Base-by-base conservation (phyloP, 192 early-diverging fungal species). In the Rhizoclosmatium globosum region DNA sequence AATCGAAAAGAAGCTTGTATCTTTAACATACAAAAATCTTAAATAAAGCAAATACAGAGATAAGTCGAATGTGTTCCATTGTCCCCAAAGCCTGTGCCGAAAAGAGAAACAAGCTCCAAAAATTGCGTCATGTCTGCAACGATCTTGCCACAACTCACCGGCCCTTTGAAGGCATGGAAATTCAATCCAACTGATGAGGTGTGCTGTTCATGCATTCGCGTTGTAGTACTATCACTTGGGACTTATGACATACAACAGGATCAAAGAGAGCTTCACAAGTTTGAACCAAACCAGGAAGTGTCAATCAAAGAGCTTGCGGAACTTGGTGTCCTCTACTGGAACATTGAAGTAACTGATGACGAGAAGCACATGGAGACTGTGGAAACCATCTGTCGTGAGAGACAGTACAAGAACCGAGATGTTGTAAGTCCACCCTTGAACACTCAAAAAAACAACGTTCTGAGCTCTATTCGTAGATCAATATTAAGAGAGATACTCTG, bases 341-440 rank as follows among this genome's bases (percentile, higher is more conserved):
- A 47, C 44, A 85, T 96, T 38, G 81, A 87, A 11, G 84, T 81
- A 38, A 78, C 83, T 7, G 50, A 53, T 53, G 84, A 81, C 15
- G 69, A 3, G 1, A 71, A 23, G 48, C 75, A 83, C 75, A 46
- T 90, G 64, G 87, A 90, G n/a, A 79, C 91, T 61, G 82, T 98
- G 57, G 86, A 98, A 42, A 73, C 77, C 2, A 87, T 99, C 47
- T 91, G 91, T 79, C 61, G 69, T 41, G 93, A 95, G 77, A 86
- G 97, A 64, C 77, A 83, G 21, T 99, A 99, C 89, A 95, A 95
- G 88, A 97, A 97, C 91, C 86, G 94, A 41, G 97, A 99, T 82
- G 84, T 91, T 79, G 94, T 93, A 82, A 71, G 77, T 19, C 21
- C 3, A 23, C 11, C 53, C 19, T 56, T 56, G 11, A n/a, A 15